Evolutionary conservation across 371 early-diverging fungal genomes (phyloP).

Genomic region (Rhizopus arrhizus): DNA sequence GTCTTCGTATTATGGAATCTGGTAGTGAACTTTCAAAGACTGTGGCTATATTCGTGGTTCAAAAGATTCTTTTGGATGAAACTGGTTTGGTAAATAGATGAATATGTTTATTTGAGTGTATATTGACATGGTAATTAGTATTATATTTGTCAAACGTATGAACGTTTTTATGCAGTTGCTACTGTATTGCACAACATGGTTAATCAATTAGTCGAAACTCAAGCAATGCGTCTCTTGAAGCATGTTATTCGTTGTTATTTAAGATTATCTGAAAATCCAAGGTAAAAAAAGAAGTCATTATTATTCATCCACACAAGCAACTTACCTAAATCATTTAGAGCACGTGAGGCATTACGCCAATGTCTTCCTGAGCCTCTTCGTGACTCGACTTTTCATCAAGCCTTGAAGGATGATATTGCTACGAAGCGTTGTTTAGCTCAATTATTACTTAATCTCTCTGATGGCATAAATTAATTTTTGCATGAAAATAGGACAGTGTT

Average conservation of each 20-base stretch:
- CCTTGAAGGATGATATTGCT: slow-evolving; percentile 82
- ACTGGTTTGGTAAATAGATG: slow-evolving; percentile 78
- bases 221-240: slow-evolving; percentile 87
- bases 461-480: slow-evolving; percentile 35
- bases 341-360: slow-evolving; percentile 85
- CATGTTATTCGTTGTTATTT: slow-evolving; percentile 95
- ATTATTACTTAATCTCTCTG: slow-evolving; percentile 67
- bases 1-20: slow-evolving; percentile 97
- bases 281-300: slow-evolving; percentile 38
- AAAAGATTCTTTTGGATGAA: slow-evolving; percentile 93
- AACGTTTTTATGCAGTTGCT: slow-evolving; percentile 96
- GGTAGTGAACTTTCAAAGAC: slow-evolving; percentile 96
- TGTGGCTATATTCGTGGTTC: slow-evolving; percentile 98
- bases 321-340: slow-evolving; percentile 45
- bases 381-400: slow-evolving; percentile 76
- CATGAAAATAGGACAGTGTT: slow-evolving; percentile 6
- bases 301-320: no score
- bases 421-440: slow-evolving; percentile 75
- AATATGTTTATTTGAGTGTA: background rate
- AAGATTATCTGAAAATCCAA: slow-evolving; percentile 90
- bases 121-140: slow-evolving; percentile 26
- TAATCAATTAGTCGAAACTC: slow-evolving; percentile 84
- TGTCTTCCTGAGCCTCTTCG: slow-evolving; percentile 85
- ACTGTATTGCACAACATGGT: slow-evolving; percentile 96
- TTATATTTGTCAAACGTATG: slow-evolving; percentile 97